phyloP scores from a whole-genome alignment of 2,329 filamentous ascomycete genomes.

The Thelonectria blattea region DNA sequence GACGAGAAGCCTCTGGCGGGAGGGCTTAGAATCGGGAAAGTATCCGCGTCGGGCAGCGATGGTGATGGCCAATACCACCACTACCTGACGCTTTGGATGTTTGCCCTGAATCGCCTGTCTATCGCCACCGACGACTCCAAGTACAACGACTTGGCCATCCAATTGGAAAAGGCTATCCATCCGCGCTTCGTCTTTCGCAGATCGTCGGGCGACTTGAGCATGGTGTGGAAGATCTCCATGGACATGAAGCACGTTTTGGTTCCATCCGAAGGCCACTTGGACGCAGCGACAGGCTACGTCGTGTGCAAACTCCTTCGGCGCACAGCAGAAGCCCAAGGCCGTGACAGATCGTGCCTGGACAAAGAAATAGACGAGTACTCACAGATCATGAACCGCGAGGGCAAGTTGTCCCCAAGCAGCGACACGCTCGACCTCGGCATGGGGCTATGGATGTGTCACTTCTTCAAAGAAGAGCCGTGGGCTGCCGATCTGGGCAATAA shows the following conservation, averaged over 20 bases:
- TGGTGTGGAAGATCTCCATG: slow-evolving; percentile 64
- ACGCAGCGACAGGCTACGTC: slow-evolving; percentile 61
- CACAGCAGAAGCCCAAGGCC: slow-evolving; percentile 40
- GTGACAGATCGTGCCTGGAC: slow-evolving; percentile 43
- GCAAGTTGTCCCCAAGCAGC: slow-evolving; percentile 44
- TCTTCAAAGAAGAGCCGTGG: slow-evolving; percentile 57
- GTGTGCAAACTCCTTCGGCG: slow-evolving; percentile 56
- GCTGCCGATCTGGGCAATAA: slow-evolving; percentile 45
- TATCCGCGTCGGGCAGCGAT: slow-evolving; percentile 54
- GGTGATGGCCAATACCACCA: slow-evolving; percentile 67
- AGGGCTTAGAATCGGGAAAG: slow-evolving; percentile 64
- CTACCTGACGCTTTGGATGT: slow-evolving; percentile 68
- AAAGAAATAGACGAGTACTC: slow-evolving; percentile 60
- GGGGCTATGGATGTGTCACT: slow-evolving; percentile 63
- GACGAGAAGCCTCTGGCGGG: slow-evolving; percentile 58
- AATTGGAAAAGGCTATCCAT: slow-evolving; percentile 59
- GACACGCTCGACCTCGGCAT: slow-evolving; percentile 65
- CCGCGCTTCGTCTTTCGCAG: slow-evolving; percentile 52
- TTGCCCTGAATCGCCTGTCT: slow-evolving; percentile 61
- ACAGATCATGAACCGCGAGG: slow-evolving; percentile 53
- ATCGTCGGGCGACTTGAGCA: slow-evolving; percentile 31
- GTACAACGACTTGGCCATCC: slow-evolving; percentile 58
- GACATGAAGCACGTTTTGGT: slow-evolving; percentile 56
- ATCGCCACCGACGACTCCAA: slow-evolving; percentile 51
- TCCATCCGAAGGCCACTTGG: slow-evolving; percentile 58